Evolutionary conservation across 2,329 filamentous ascomycete genomes (phyloP).

Genomic region (Lasiodiplodia sp.): DNA sequence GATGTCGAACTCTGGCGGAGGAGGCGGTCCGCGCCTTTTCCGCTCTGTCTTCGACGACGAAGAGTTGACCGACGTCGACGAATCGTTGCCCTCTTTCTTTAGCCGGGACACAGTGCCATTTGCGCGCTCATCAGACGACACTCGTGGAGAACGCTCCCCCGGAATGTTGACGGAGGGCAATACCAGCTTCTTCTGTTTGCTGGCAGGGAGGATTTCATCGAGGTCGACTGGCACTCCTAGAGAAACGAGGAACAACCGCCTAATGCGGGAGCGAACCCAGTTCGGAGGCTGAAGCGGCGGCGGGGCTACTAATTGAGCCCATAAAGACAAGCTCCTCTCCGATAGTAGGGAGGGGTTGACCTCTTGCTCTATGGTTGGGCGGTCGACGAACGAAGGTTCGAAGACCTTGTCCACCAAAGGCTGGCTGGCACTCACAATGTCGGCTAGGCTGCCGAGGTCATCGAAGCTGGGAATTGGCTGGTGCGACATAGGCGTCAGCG

Average conservation of each 20-base stretch:
- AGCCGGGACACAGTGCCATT: constrained; percentile 47
- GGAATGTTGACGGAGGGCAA: constrained; percentile 74
- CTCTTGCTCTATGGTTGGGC: constrained; percentile 43
- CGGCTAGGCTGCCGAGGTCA: constrained; percentile 61
- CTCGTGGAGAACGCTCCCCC: constrained; percentile 47
- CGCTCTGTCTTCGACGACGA: constrained; percentile 48
- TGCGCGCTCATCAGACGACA: constrained; percentile 46
- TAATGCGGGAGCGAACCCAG: constrained; percentile 95
- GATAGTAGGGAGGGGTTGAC: constrained; percentile 68
- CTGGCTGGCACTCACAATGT: constrained; percentile 66
- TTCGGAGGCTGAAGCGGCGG: constrained; percentile 94
- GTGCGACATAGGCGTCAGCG: constrained; percentile 39
- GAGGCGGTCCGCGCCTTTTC: constrained; percentile 65
- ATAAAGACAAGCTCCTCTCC: constrained; percentile 85
- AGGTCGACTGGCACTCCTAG: constrained; percentile 95
- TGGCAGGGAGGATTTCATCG: constrained; percentile 95
- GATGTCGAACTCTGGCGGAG: constrained; percentile 79
- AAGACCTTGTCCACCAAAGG: constrained; percentile 71
- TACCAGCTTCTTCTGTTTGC: constrained; percentile 97
- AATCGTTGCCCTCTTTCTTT: constrained; percentile 48
- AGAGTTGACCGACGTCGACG: constrained; percentile 48
- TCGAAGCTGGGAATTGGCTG: constrained; percentile 75
- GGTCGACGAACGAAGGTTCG: constrained; percentile 49
- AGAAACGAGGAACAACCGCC: constrained; percentile 92
- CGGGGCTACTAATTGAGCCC: constrained; percentile 94